Evolutionary conservation across 768 basidiomycete genomes (phyloP).

Genomic region (Fistulinella prunicolor): DNA sequence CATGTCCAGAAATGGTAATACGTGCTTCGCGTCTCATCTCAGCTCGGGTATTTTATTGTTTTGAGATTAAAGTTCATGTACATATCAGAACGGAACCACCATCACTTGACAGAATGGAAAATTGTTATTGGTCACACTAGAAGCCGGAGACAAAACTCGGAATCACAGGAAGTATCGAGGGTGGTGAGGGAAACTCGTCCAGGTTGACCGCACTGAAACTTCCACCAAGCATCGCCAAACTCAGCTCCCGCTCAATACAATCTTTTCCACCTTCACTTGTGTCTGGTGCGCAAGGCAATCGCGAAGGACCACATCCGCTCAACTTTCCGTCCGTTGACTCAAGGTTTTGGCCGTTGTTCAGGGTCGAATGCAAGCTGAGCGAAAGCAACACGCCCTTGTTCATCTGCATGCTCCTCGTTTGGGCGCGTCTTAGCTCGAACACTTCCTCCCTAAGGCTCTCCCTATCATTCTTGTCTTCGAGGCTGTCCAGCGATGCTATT

Average conservation of each 20-base stretch:
- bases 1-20: slow-evolving; percentile 6
- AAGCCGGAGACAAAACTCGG: slow-evolving; percentile 30
- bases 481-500: slow-evolving; percentile 24
- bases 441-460: slow-evolving; percentile 28
- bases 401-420: slow-evolving; percentile 49
- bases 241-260: slow-evolving; percentile 12
- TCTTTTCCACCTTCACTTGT: slow-evolving; percentile 16
- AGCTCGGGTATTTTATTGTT: too few species aligned
- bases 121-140: too few species aligned
- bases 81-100: too few species aligned
- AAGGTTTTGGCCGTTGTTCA: slow-evolving; percentile 1
- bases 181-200: slow-evolving; percentile 47
- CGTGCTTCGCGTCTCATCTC: too few species aligned
- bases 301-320: slow-evolving; percentile 1
- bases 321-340: slow-evolving; percentile 2
- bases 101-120: too few species aligned
- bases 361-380: slow-evolving; percentile 17
- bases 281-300: background rate
- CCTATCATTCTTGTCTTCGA: slow-evolving; percentile 10
- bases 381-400: slow-evolving; percentile 45
- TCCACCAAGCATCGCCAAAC: slow-evolving; percentile 31
- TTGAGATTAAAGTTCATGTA: too few species aligned
- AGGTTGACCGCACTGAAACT: slow-evolving; percentile 42
- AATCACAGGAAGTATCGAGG: slow-evolving; percentile 31
- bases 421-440: slow-evolving; percentile 47